phyloP scores from a whole-genome alignment of 2,329 filamentous ascomycete genomes.

The Albophoma yamanashiensis region DNA sequence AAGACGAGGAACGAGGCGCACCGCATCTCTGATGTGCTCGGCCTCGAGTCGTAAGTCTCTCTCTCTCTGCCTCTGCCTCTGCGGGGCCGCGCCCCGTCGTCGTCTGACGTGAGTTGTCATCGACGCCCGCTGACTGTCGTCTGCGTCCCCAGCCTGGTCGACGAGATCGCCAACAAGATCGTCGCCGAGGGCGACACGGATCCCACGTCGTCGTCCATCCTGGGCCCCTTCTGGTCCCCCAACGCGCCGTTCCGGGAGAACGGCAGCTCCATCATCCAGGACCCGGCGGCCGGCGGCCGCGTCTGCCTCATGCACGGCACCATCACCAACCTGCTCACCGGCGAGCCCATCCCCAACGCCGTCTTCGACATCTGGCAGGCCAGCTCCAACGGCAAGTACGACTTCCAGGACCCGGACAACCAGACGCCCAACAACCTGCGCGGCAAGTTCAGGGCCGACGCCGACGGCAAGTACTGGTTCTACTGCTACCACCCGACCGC shows the following conservation, averaged over 20 bases:
- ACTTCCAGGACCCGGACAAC: conserved; percentile 63
- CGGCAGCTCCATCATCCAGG: conserved; percentile 56
- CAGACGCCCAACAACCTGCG: conserved; percentile 65
- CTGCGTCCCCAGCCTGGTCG: conserved; percentile 30
- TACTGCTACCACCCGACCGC: conserved; percentile 68
- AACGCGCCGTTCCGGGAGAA: conserved; percentile 61
- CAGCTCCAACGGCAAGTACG: conserved; percentile 64
- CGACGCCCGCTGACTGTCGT: not conserved
- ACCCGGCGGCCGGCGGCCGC: conserved; percentile 46
- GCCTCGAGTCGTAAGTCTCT: conserved; percentile 54
- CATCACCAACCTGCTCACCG: conserved; percentile 53
- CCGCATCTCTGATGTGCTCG: conserved; percentile 62
- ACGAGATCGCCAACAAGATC: conserved; percentile 56
- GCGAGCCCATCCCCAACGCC: conserved; percentile 54
- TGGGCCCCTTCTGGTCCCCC: conserved; percentile 70
- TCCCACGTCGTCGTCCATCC: conserved; percentile 66
- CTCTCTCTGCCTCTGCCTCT: too few species aligned
- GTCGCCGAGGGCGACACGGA: conserved; percentile 48
- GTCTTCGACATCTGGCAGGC: conserved; percentile 75
- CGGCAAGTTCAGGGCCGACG: conserved; percentile 63
- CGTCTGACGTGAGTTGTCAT: not conserved
- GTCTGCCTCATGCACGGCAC: conserved; percentile 59
- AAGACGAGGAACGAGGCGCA: conserved; percentile 65
- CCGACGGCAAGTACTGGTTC: conserved; percentile 59
- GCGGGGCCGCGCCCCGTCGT: too few species aligned